Evolutionary conservation across 75 land plant genomes (phyloP).

Genomic region (Azolla pinnata): DNA sequence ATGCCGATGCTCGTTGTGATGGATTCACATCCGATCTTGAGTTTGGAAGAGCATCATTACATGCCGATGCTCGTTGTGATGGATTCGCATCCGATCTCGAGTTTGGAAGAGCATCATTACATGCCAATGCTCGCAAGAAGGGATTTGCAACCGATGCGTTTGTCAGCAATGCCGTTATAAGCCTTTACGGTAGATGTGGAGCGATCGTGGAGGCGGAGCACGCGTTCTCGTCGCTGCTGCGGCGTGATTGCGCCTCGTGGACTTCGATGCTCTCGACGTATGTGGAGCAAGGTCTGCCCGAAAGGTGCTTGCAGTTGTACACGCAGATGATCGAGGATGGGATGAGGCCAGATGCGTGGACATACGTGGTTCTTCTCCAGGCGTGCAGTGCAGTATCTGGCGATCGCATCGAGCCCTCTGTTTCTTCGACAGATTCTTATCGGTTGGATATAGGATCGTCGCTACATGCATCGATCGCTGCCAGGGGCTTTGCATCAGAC

Average conservation of each 20-base stretch:
- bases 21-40: too few relatives aligned
- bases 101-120: too few relatives aligned
- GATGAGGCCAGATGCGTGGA: neutral
- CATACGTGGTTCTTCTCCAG: neutral
- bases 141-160: conserved; percentile 8
- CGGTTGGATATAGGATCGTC: conserved; percentile 10
- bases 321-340: neutral
- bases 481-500: conserved; percentile 26
- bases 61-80: too few relatives aligned
- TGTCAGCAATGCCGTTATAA: conserved; percentile 1
- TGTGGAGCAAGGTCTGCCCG: conserved; percentile 8
- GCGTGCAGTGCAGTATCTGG: too few relatives aligned
- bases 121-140: conserved; percentile 8
- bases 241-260: conserved; percentile 4
- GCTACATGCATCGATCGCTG: conserved; percentile 14
- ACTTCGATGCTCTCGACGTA: neutral
- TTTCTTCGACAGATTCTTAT: too few relatives aligned
- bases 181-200: conserved; percentile 11
- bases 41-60: too few relatives aligned
- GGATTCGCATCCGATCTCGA: too few relatives aligned
- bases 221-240: neutral
- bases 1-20: too few relatives aligned
- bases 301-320: conserved; percentile 5
- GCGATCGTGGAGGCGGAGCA: neutral
- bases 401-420: too few relatives aligned